These are phyloP conservation scores for Cetraspora pellucida DNA, from an alignment of 192 early-diverging fungal genomes.

Conservation along the genomic window DNA sequence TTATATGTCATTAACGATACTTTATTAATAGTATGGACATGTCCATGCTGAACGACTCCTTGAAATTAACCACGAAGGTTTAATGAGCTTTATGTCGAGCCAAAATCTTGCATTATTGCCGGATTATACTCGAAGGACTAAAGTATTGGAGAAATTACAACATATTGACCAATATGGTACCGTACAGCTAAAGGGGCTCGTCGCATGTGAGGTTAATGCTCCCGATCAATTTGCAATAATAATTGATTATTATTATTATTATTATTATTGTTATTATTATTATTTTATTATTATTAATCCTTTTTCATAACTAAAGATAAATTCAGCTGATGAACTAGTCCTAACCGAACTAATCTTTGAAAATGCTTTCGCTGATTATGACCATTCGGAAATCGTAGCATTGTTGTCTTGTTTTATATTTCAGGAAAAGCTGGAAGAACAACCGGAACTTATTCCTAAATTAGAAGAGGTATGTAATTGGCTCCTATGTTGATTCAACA, in stretches of 20 bases:
- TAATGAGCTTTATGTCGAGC: conserved; percentile 81
- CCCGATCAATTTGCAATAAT: background rate
- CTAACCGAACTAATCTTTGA: conserved; percentile 94
- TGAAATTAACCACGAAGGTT: conserved; percentile 68
- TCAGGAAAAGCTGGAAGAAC: conserved; percentile 80
- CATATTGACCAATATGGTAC: conserved; percentile 85
- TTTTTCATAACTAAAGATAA: conserved; percentile 61
- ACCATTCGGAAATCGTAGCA: conserved; percentile 92
- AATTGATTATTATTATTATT: background rate
- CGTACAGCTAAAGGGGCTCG: conserved; percentile 93
- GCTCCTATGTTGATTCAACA: background rate
- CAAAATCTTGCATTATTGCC: conserved; percentile 92
- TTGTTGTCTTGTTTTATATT: conserved; percentile 94
- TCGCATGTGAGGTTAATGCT: conserved; percentile 81
- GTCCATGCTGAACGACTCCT: conserved; percentile 62
- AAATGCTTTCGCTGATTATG: conserved; percentile 86
- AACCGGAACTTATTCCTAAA: conserved; percentile 66
- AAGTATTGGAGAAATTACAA: conserved; percentile 78
- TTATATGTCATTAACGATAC: background rate
- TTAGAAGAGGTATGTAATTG: conserved; percentile 43
- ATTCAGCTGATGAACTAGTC: conserved; percentile 92
- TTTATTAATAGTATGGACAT: conserved; percentile 49
- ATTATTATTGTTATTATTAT: conserved; percentile 11
- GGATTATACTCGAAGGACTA: conserved; percentile 87
- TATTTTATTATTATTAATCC: background rate